A percentile compares a stretch with the other conserved stretches of the same genome.
These are phyloP conservation scores for Phalaenopsis aphrodite DNA, from an alignment of 106 monocot genomes.

Conservation along the genomic window DNA sequence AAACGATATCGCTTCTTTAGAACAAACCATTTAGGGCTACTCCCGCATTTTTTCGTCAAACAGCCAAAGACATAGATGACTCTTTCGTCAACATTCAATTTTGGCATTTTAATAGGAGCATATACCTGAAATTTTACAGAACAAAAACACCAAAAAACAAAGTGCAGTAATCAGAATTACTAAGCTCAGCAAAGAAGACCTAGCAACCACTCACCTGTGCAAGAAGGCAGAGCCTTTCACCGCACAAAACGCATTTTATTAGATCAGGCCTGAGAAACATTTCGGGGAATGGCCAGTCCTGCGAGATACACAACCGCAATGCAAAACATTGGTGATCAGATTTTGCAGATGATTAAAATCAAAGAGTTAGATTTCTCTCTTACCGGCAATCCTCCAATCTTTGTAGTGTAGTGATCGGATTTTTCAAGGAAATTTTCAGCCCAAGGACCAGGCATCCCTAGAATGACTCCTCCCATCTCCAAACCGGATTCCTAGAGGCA, in stretches of 20 bases:
- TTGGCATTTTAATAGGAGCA: slow-evolving; percentile 42
- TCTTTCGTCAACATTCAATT: slow-evolving; percentile 49
- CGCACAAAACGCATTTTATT: slow-evolving; percentile 53
- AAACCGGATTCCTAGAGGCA: neutral
- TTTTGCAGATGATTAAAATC: neutral
- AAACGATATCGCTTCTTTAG: neutral
- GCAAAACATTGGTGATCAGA: too few relatives aligned
- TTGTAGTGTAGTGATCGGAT: slow-evolving; percentile 76
- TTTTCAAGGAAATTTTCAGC: slow-evolving; percentile 61
- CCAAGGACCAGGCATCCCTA: slow-evolving; percentile 86
- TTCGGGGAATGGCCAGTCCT: slow-evolving; percentile 60
- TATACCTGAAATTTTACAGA: slow-evolving; percentile 40
- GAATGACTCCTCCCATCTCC: slow-evolving; percentile 39
- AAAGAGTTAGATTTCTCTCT: neutral
- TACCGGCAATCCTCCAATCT: slow-evolving; percentile 88
- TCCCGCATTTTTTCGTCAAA: slow-evolving; percentile 34
- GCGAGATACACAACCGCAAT: neutral
- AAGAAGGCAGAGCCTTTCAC: slow-evolving; percentile 50
- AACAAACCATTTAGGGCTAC: slow-evolving; percentile 36
- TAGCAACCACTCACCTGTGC: slow-evolving; percentile 46
- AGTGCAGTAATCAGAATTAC: neutral
- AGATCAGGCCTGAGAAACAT: slow-evolving; percentile 19
- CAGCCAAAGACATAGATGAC: slow-evolving; percentile 67
- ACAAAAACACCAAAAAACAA: neutral
- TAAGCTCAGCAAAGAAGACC: neutral